These are phyloP conservation scores for Pseudogymnoascus sp. DNA, from an alignment of 2,329 filamentous ascomycete species.

Conservation along the genomic window DNA sequence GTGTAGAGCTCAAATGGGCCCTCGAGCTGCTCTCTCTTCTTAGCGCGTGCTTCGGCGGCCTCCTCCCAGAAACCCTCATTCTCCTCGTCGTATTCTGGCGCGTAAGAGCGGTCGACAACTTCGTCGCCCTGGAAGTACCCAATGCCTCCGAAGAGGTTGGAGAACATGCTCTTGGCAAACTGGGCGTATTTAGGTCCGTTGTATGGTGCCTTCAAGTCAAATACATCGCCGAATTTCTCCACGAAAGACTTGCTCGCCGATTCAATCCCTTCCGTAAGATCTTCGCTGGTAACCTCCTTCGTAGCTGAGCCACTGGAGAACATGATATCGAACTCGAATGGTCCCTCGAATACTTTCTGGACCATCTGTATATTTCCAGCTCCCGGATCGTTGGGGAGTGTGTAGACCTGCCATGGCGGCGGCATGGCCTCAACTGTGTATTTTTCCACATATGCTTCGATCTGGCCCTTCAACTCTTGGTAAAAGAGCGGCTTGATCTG, in stretches of 20 bases:
- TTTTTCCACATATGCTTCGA: slow-evolving; percentile 52
- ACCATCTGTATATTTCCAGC: slow-evolving; percentile 78
- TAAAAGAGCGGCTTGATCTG: slow-evolving; percentile 69
- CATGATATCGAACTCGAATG: slow-evolving; percentile 89
- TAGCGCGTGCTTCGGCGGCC: slow-evolving; percentile 68
- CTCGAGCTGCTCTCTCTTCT: slow-evolving; percentile 62
- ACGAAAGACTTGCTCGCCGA: slow-evolving; percentile 62
- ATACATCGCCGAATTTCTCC: slow-evolving; percentile 65
- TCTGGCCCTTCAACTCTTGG: slow-evolving; percentile 54
- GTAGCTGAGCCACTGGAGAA: slow-evolving; percentile 72
- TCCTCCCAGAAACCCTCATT: slow-evolving; percentile 95
- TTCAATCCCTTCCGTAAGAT: slow-evolving; percentile 64
- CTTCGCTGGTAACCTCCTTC: slow-evolving; percentile 49
- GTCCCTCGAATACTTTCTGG: slow-evolving; percentile 84
- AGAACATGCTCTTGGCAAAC: slow-evolving; percentile 87
- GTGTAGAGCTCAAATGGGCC: slow-evolving; percentile 87
- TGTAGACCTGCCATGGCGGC: slow-evolving; percentile 80
- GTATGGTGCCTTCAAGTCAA: slow-evolving; percentile 72
- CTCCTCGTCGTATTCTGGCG: slow-evolving; percentile 90
- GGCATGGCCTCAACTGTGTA: slow-evolving; percentile 62
- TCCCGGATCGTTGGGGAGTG: slow-evolving; percentile 62
- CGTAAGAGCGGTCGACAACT: slow-evolving; percentile 82
- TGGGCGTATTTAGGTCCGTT: slow-evolving; percentile 62
- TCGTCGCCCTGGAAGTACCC: slow-evolving; percentile 91
- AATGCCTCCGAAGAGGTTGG: slow-evolving; percentile 87